Base-by-base conservation (phyloP, 2,329 filamentous ascomycete species). In the Colletotrichum sp. region DNA sequence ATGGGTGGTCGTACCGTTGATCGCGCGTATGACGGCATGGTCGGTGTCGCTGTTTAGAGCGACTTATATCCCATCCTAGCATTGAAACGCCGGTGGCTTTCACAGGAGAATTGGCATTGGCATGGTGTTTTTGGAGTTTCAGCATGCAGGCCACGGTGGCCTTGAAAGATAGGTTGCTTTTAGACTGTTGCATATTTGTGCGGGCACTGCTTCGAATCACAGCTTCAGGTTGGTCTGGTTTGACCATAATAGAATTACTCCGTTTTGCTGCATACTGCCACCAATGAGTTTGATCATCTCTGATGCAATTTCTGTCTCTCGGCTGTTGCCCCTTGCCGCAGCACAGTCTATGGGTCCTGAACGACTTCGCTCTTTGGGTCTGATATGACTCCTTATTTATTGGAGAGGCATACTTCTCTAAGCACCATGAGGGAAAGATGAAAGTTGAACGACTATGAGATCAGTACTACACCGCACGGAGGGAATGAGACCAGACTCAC, bases 1-100 rank as follows among this genome's bases (percentile, higher is more conserved):
- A 86, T 92, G 82, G 90, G 90, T 2, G 87, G 86, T 15, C 84
- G 87, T 59, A 87, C 87, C 3, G 86, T 92, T 3, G 90, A 92
- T 79, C 85, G 87, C 76, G 90, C 90, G 3, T 89, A 87, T 74
- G 87, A 87, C 34, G 88, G 89, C 4, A 78, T 90, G 69, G 77
- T 79, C 33, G 74, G 69, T n/a, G 43, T 51, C n/a, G 64, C 73
- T 8, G 57, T 66, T 36, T 74, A 62, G 36, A 54, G 68, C 43
- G 57, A 43, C 8, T 27, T 21, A 34, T 51, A 67, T 72, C 68
- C 34, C 57, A n/a, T 24, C 65, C n/a, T 55, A 58, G 55, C 62
- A 72, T 66, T 51, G n/a, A 24, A 57, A 58, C 68, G 62, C 69
- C 27, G 62, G 55, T 47, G 59, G 59, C 66, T 70, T 33, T 57